These are phyloP conservation scores for Rhynchospora breviuscula DNA, from an alignment of 176 grass and related monocot genomes.

Conservation along the genomic window DNA sequence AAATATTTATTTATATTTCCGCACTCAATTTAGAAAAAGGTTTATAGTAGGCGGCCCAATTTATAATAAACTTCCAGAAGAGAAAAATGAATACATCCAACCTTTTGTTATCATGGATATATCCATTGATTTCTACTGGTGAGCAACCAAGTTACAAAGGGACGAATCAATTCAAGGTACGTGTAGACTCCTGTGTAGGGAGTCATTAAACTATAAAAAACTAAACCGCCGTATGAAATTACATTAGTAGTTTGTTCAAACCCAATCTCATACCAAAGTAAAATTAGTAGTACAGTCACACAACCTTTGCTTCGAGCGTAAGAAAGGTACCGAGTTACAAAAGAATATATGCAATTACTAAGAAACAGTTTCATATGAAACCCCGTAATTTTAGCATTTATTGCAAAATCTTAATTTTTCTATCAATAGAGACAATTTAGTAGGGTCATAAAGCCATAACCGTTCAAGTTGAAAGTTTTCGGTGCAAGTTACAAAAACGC, in stretches of 20 bases:
- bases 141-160: background rate
- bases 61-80: background rate
- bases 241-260: background rate
- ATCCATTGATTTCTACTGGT: background rate
- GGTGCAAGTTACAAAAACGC: no score
- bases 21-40: background rate
- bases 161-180: background rate
- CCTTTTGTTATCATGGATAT: no score
- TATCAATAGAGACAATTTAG: background rate
- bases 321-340: slow-evolving; percentile 27
- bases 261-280: background rate
- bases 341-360: background rate
- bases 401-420: background rate
- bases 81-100: background rate
- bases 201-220: background rate
- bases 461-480: no score
- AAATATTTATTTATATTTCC: background rate
- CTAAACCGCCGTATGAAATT: background rate
- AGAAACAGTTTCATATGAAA: background rate
- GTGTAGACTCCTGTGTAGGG: background rate
- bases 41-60: background rate
- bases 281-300: background rate
- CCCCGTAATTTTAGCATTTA: background rate
- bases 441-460: no score
- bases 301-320: slow-evolving; percentile 36